Base-by-base conservation (phyloP, 345 rosid genomes). In the Pseudoturritis turrita region DNA sequence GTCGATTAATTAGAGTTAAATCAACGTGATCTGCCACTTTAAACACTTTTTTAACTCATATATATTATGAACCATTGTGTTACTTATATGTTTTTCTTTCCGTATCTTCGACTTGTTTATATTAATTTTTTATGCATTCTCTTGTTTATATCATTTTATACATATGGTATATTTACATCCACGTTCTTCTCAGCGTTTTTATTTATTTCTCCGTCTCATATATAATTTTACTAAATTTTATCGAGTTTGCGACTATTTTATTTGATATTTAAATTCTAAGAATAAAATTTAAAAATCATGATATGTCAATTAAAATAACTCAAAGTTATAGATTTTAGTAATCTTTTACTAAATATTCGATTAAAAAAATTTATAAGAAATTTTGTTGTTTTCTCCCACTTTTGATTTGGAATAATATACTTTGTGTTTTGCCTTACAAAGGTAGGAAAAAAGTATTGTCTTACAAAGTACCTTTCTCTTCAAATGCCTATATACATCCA, bases 391-490 rank as follows among this genome's bases (percentile, higher is more conserved):
- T 44, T 44, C 26, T 12, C 17, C 26, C 28, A 62, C 39, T 52
- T 37, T 52, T 52, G 10, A 26, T 53, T 21, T 53, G 52, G 49
- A 39, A 39, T 45, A n/a, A 22, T 45, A 15, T 45, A 56, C 63
- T 68, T 29, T 18, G 65, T 56, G 45, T 33, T 44, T 15, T 56
- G 63, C 43, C 63, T 68, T 55, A 21, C 63, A 9, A 55, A 56
- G 8, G 15, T 29, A 43, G 18, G 13, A 6, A 44, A 45, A 29
- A 45, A 57, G 13, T 45, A 21, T n/a, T 11, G 39, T 49, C 13
- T 70, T 35, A 37, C 15, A 60, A 39, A 70, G 50, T 44, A 56
- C 5, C 22, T 68, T 69, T 69, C 23, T 39, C 31, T 50, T 61
- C 60, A 10, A 60, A 13, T 37, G 43, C 28, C 47, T 21, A 21